Evolutionary conservation across 2,329 filamentous ascomycete species (phyloP), one percentile per base, ranked within the genome.

Genomic region (Amesomyces nigricolor): DNA sequence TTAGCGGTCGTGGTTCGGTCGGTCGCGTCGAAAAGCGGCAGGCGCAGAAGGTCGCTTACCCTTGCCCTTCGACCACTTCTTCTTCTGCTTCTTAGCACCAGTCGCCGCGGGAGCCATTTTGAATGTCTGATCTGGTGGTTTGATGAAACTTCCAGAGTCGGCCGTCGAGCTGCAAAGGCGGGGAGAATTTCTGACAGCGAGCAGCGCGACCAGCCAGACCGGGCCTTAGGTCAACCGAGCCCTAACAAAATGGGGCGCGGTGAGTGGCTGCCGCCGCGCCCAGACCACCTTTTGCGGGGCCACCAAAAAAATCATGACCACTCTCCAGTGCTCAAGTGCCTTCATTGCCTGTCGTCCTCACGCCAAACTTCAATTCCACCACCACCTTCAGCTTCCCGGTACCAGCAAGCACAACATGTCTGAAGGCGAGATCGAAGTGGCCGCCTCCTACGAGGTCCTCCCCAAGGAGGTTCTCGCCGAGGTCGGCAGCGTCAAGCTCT

Each of bases 341-440:
- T 54, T 57, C 52, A 42, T 38, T 57, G 53, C 54, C 51, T 35
- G 48, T 58, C 55, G 54, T 56, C 56, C 57, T 57, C 54, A 59
- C 62, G 62, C 62, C 47, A 56, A 64, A 63, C 56, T 62, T 60
- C 60, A 60, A 60, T 53, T 35, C 58, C 59, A 63, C 56, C 60
- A 63, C 59, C 61, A 63, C 57, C 61, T 58, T 56, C 53, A 62
- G 54, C 53, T 61, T 62, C 54, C 60, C 65, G 64, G 64, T 63
- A 62, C 66, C 57, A 63, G 67, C 66, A 71, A 63, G 67, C 66
- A 71, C 78, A 88, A 77, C 71, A 96, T 95, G 91, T 95, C 91
- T 87, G 91, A 95, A 79, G 90, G 87, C 81, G 91, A 96, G 82
- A 87, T 95, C 78, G 90, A 95, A 82, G 87, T 94, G 77, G 83